Conservation (phyloP, 495 filamentous ascomycete species). For the Penicillium maclennaniae region DNA sequence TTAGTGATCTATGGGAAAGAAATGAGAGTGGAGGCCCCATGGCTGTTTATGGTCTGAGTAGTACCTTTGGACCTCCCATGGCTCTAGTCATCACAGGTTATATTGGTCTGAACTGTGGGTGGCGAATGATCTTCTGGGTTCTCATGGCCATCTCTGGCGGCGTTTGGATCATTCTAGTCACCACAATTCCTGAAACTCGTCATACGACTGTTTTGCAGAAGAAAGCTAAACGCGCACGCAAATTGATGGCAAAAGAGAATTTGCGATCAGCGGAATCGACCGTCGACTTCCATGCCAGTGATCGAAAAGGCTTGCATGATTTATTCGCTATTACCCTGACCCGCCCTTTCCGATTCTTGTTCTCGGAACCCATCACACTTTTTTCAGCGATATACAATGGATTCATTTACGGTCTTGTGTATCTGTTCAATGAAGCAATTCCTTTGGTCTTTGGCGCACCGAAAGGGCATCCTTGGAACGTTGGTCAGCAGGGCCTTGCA, state of each 20-base stretch:
- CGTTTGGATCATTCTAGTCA: constrained; percentile 36
- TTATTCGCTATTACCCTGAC: constrained; percentile 53
- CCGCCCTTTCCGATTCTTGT: constrained; percentile 46
- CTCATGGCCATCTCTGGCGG: constrained; percentile 45
- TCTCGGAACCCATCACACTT: constrained; percentile 51
- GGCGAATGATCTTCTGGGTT: constrained; percentile 45
- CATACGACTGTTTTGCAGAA: constrained; percentile 49
- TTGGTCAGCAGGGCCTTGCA: constrained; percentile 32
- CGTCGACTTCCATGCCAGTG: constrained; percentile 31
- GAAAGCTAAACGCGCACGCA: constrained; percentile 45
- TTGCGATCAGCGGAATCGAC: constrained; percentile 43
- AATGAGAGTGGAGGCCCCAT: constrained; percentile 56
- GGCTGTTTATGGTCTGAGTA: constrained; percentile 51
- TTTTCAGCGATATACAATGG: constrained; percentile 55
- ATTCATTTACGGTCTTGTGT: constrained; percentile 64
- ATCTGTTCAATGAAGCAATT: constrained; percentile 54
- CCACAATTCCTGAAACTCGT: constrained; percentile 43
- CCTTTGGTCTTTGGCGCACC: constrained; percentile 41
- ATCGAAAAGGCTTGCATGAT: constrained; percentile 50
- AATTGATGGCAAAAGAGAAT: constrained; percentile 49
- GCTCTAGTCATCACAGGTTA: constrained; percentile 44
- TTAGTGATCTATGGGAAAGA: constrained; percentile 38
- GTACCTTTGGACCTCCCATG: constrained; percentile 37
- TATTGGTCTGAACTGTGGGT: constrained; percentile 34
- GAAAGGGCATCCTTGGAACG: constrained; percentile 41